Conservation (phyloP, 306 rosid species). For the Alnus rubra region DNA sequence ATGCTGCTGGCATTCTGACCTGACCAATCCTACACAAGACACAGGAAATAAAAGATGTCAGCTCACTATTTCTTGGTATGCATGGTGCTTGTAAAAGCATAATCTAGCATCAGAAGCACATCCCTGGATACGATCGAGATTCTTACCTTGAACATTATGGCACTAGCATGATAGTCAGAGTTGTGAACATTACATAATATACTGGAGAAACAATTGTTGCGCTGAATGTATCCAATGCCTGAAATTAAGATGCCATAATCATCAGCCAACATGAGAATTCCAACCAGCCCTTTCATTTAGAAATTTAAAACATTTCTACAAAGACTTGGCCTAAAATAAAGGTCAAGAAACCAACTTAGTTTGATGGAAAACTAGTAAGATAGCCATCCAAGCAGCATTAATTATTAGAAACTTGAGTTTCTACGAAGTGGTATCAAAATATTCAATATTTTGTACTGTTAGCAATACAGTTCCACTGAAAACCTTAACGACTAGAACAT, state of each 20-base stretch:
- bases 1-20: slow-evolving; percentile 77
- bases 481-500: not conserved
- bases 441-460: not conserved
- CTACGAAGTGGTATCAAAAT: not conserved
- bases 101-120: slow-evolving; percentile 13
- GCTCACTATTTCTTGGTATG: not conserved
- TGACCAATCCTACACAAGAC: slow-evolving; percentile 79
- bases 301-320: not conserved
- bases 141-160: slow-evolving; percentile 84
- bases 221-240: slow-evolving; percentile 89
- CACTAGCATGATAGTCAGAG: slow-evolving; percentile 87
- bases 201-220: slow-evolving; percentile 86
- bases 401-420: not conserved
- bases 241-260: slow-evolving; percentile 27
- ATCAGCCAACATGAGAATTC: slow-evolving; percentile 16
- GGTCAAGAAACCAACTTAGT: not conserved
- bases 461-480: not conserved
- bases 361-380: not conserved
- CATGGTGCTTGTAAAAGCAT: not conserved
- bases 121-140: slow-evolving; percentile 11
- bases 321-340: not conserved
- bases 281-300: not conserved
- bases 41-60: slow-evolving; percentile 23
- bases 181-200: slow-evolving; percentile 92
- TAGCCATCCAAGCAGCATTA: not conserved